Base-by-base conservation (phyloP, 2,329 filamentous ascomycete species). In the Colletotrichum nymphaeae region DNA sequence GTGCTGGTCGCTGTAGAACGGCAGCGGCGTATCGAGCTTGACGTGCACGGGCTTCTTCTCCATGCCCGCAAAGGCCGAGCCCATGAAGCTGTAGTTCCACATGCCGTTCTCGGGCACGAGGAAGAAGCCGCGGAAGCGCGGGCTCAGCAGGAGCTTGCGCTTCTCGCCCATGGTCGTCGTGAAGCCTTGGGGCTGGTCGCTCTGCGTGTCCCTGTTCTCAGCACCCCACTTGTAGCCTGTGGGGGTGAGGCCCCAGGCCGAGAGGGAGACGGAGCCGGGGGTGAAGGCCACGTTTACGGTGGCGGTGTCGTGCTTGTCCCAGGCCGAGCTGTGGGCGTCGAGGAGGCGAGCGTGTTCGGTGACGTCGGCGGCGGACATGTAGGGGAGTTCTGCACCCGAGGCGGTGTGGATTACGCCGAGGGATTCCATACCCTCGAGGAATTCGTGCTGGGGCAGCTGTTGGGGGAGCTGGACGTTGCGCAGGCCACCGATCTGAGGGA, bases 71-170 rank as follows among this genome's bases (percentile, higher is more conserved):
- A 98, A 99, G 0, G 92, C 92, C 76, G 92, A 95, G 68, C 97
- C 97, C 92, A 98, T 95, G 88, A 99, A 99, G 83, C 94, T 97
- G 86, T 98, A 99, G 84, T 99, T 99, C 97, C 97, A 99, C 74
- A 93, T 89, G 75, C 92, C 92, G 67, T 93, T 93, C 80, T 98
- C 95, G 0, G 97, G 97, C 26, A 98, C 95, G 68, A 99, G 86
- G 91, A 99, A 99, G 87, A 95, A 98, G 32, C 97, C 97, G 77
- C 94, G 91, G 82, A 98, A 98, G 82, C 95, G 94, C 78, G 98
- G 96, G 76, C 94, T 97, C 66, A 99, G 90, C 32, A 99, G 86
- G 68, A 99, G 87, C 86, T 99, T 97, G 78, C 95, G 95, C 86
- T 98, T 98, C 84, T 97, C 94, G 65, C 97, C 97, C 90, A 98